Evolutionary conservation across 441 rosid species (phyloP).

Genomic region (Raphanus hybrid): DNA sequence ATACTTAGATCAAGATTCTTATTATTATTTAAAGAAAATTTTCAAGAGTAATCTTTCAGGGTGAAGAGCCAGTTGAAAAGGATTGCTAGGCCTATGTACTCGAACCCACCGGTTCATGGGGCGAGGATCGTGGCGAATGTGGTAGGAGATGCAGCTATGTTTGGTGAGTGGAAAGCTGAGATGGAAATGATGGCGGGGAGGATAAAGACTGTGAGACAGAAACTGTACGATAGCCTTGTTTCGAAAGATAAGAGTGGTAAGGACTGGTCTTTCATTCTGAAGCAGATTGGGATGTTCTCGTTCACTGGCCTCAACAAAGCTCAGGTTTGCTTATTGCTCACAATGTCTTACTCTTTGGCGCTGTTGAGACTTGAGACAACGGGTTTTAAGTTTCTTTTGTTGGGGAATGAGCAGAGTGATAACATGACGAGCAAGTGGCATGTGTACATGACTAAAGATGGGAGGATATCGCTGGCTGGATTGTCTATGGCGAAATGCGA

Average conservation of each 20-base stretch:
- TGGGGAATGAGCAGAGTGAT: conserved; percentile 60
- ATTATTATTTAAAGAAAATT: background rate
- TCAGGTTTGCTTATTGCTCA: conserved; percentile 55
- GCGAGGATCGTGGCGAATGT: conserved; percentile 92
- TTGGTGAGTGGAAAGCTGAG: conserved; percentile 90
- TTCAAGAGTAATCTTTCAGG: conserved; percentile 48
- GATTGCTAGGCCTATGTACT: conserved; percentile 96
- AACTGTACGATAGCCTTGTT: conserved; percentile 67
- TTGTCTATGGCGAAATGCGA: conserved; percentile 89
- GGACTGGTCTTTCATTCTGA: conserved; percentile 91
- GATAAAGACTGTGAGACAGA: conserved; percentile 83
- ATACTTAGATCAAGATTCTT: background rate
- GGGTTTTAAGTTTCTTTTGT: background rate
- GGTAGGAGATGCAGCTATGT: conserved; percentile 84
- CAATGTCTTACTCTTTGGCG: background rate
- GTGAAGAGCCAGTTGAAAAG: conserved; percentile 98
- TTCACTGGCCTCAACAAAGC: conserved; percentile 90
- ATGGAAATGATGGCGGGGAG: conserved; percentile 99
- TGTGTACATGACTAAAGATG: conserved; percentile 95
- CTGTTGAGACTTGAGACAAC: background rate
- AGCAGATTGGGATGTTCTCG: conserved; percentile 98
- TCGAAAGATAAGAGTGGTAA: conserved; percentile 85
- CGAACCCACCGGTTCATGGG: conserved; percentile 95
- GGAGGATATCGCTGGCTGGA: conserved; percentile 92
- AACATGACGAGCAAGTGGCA: conserved; percentile 97